Base-by-base conservation (phyloP, 441 rosid genomes). In the Pelargonium australe region DNA sequence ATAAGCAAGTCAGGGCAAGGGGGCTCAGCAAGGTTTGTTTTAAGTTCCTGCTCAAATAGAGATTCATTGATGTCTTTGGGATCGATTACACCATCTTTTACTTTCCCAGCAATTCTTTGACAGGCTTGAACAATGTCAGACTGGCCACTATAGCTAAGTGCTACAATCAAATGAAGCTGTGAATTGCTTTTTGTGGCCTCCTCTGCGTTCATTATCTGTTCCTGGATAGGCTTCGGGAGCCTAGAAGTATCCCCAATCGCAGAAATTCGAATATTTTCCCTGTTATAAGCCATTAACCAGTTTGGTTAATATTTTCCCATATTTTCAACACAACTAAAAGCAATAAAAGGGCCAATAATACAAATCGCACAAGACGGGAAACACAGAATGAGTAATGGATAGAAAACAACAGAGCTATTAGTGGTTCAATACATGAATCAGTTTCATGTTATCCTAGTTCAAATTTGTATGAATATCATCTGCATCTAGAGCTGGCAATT, bases 91-190 rank as follows among this genome's bases (percentile, higher is more conserved):
- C 87, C 94, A 3, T 84, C 82, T 68, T 83, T 86, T 4, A 79
- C 91, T 69, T 79, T 73, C 70, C 68, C 19, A 2, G 89, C 91
- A 6, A 92, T 84, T 40, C 82, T 85, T 77, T 76, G 79, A 44
- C 97, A 87, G 0, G 96, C 94, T 63, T 89, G 93, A 44, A 83
- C 37, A 6, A 87, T 85, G 64, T 90, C 96, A 57, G 85, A 83
- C 66, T 85, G 89, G 17, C 96, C 96, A 13, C 92, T 87, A 78
- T 87, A 89, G 80, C 89, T 85, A 14, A 90, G 85, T 1, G 98
- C 98, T 16, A 85, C 85, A 2, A 90, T 82, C 37, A 90, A 71
- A 72, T 89, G 97, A 66, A 87, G 84, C 57, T 73, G 77, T 31
- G 85, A 74, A 75, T 82, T 83, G 49, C 73, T 44, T 73, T 73